phyloP scores from a whole-genome alignment of 2,329 filamentous ascomycete species.

The Colletotrichum siamense region DNA sequence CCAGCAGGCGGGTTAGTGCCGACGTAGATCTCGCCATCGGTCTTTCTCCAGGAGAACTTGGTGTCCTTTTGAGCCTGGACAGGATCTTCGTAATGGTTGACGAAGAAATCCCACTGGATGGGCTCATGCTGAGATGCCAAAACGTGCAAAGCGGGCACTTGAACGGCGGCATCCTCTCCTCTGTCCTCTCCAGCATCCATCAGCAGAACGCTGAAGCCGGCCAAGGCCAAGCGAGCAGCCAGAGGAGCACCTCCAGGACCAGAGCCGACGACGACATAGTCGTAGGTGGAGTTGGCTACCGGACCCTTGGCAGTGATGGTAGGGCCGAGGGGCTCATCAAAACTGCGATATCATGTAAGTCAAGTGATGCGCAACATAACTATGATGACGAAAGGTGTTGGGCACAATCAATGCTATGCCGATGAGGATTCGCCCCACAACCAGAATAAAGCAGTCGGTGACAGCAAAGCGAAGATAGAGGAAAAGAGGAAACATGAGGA shows the following conservation, averaged over 20 bases:
- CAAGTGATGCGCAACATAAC: not conserved
- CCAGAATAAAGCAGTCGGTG: not conserved
- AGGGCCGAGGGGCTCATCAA: not conserved
- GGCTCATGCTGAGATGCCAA: slow-evolving; percentile 4
- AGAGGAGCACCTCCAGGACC: slow-evolving; percentile 65
- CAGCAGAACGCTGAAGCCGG: slow-evolving; percentile 64
- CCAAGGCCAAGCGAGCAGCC: slow-evolving; percentile 62
- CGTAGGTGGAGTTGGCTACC: slow-evolving; percentile 40
- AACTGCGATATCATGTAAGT: not conserved
- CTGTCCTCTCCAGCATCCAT: slow-evolving; percentile 69
- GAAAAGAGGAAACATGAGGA: not conserved
- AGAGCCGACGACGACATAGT: slow-evolving; percentile 69
- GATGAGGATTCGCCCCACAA: not conserved
- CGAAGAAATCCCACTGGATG: slow-evolving; percentile 62
- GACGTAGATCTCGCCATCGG: slow-evolving; percentile 37
- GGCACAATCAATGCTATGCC: not conserved
- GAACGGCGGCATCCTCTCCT: slow-evolving; percentile 32
- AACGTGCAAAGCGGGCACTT: slow-evolving; percentile 26
- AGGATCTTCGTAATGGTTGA: slow-evolving; percentile 63
- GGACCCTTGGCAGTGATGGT: not conserved
- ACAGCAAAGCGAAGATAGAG: not conserved
- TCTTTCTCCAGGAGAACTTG: slow-evolving; percentile 46
- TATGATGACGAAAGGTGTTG: not conserved
- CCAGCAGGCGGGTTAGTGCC: slow-evolving; percentile 39
- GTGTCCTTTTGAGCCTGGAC: slow-evolving; percentile 51